Conservation (phyloP, 176 grass and related monocot species). For the Paspalum notatum region DNA sequence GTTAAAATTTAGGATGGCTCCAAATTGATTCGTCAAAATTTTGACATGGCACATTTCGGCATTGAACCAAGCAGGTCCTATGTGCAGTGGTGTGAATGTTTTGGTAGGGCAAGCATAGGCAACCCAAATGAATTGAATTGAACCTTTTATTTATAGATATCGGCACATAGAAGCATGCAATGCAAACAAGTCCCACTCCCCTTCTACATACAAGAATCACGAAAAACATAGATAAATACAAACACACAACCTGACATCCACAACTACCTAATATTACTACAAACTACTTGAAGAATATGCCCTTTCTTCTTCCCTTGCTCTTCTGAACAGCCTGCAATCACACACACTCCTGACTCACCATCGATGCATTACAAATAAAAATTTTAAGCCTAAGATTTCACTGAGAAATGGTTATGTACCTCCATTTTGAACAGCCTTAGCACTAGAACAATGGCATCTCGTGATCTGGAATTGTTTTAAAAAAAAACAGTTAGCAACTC, state of each 20-base stretch:
- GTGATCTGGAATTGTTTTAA: constrained; percentile 51
- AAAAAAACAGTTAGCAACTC: constrained; percentile 11
- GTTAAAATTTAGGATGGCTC: no score
- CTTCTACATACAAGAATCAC: constrained; percentile 31
- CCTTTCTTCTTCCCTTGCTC: constrained; percentile 76
- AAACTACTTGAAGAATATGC: constrained; percentile 94
- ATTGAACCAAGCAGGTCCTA: no score
- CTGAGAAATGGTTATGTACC: constrained; percentile 40
- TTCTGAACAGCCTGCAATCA: constrained; percentile 80
- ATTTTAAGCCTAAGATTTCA: background rate
- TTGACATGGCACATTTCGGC: no score
- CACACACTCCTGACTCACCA: constrained; percentile 2
- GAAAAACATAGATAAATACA: background rate
- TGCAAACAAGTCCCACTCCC: background rate
- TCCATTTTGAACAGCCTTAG: constrained; percentile 79
- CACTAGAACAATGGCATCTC: constrained; percentile 84
- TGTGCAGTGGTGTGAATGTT: no score
- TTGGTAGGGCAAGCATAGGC: no score
- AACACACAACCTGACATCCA: constrained; percentile 4
- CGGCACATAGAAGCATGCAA: background rate
- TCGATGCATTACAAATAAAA: background rate
- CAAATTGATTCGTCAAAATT: no score
- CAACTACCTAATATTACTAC: background rate
- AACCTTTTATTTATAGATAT: constrained; percentile 6
- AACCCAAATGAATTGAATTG: background rate